A percentile compares a stretch with the other conserved stretches of the same genome.
Conservation (phyloP, 768 basidiomycete genomes). For the Lactifluus volemus region DNA sequence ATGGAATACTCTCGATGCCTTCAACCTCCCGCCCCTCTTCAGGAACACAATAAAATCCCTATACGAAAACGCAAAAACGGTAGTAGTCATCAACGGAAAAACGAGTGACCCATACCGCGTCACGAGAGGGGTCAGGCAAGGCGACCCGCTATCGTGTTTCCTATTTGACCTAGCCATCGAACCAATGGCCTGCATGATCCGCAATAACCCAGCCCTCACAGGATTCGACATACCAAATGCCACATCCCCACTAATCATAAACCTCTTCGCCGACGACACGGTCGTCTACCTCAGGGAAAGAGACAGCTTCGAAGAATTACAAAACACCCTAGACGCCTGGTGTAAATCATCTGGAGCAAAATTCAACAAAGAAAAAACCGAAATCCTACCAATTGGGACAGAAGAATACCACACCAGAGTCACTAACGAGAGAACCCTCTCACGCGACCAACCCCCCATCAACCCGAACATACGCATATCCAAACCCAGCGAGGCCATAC, state of each 20-base stretch:
- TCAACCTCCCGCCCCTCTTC: too few species aligned
- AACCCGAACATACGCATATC: too few species aligned
- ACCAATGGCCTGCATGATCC: background rate
- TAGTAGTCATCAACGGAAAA: too few species aligned
- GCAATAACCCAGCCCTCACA: background rate
- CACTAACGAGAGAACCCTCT: too few species aligned
- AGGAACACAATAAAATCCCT: too few species aligned
- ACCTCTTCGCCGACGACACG: background rate
- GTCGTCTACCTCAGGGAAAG: background rate
- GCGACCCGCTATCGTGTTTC: too few species aligned
- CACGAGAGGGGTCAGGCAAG: too few species aligned
- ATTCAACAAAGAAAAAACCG: background rate
- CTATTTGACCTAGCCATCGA: background rate
- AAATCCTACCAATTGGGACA: background rate
- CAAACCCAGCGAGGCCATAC: too few species aligned
- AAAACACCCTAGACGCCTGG: background rate
- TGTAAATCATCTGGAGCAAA: background rate
- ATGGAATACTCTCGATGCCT: too few species aligned
- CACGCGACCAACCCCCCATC: too few species aligned
- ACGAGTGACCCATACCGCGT: too few species aligned
- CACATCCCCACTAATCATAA: background rate
- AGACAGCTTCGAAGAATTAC: background rate
- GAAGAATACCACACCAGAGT: background rate
- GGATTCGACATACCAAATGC: background rate
- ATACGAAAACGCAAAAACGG: too few species aligned